phyloP scores from a whole-genome alignment of 1,139 yeast species.

The Sugiyamaella grinbergsii region DNA sequence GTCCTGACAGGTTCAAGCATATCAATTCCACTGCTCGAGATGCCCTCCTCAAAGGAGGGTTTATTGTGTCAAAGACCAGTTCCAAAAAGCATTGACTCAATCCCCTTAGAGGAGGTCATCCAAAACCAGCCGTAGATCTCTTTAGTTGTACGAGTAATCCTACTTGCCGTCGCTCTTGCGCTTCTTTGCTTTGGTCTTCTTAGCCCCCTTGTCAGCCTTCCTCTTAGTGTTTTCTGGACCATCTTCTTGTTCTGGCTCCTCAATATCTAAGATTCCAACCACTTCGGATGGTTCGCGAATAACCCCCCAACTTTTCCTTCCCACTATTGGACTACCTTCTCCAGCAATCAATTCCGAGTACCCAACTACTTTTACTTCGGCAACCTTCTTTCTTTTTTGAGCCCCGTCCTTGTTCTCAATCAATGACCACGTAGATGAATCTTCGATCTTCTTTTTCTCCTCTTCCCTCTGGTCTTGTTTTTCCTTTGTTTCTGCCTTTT shows the following conservation, averaged over 20 bases:
- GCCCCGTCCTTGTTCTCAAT: slow-evolving; percentile 10
- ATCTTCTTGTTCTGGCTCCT: slow-evolving; percentile 11
- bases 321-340: slow-evolving; percentile 12
- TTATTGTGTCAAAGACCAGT: slow-evolving; percentile 35
- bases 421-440: slow-evolving; percentile 64
- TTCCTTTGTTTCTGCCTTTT: slow-evolving; percentile 46
- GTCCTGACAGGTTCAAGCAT: slow-evolving; percentile 92
- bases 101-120: slow-evolving; percentile 20
- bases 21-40: slow-evolving; percentile 88
- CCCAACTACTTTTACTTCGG: slow-evolving; percentile 26
- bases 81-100: slow-evolving; percentile 14
- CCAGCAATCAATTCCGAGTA: slow-evolving; percentile 31
- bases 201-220: background rate
- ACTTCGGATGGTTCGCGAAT: slow-evolving; percentile 25
- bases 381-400: background rate
- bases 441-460: slow-evolving; percentile 40
- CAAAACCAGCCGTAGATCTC: slow-evolving; percentile 16
- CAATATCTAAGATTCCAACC: background rate
- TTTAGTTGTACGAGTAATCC: background rate
- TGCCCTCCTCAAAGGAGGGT: slow-evolving; percentile 68
- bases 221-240: slow-evolving; percentile 4
- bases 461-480: slow-evolving; percentile 46
- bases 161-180: slow-evolving; percentile 13
- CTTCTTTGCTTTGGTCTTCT: slow-evolving; percentile 2
- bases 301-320: slow-evolving; percentile 35